Percentiles rank a stretch among this genome's conserved stretches.
Conservation (phyloP, 768 basidiomycete genomes). For the Chalciporus chontae region DNA sequence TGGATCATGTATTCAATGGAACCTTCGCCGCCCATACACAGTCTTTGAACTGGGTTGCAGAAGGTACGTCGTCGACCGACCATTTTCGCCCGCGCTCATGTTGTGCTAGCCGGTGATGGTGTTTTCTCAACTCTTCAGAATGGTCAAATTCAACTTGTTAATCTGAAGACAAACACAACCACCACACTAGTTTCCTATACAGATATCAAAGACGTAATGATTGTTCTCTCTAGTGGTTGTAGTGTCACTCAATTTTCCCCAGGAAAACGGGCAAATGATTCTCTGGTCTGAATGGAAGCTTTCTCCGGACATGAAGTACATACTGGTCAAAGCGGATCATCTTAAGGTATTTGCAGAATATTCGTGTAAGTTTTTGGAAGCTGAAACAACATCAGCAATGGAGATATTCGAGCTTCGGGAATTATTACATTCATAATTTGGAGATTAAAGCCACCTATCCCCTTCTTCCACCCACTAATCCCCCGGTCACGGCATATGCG, state of each 20-base stretch:
- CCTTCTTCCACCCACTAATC: constrained; percentile 62
- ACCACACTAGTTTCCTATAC: constrained; percentile 51
- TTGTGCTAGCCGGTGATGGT: constrained; percentile 79
- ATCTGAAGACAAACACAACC: constrained; percentile 73
- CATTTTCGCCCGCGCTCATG: constrained; percentile 3
- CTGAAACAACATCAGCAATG: constrained; percentile 65
- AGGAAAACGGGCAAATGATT: constrained; percentile 57
- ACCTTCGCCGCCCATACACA: constrained; percentile 59
- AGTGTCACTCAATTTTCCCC: constrained; percentile 4
- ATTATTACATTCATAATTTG: constrained; percentile 90
- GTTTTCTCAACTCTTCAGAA: constrained; percentile 69
- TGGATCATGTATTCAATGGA: constrained; percentile 92
- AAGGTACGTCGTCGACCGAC: constrained; percentile 53
- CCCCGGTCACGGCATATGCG: constrained; percentile 74
- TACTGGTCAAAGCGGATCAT: constrained; percentile 75
- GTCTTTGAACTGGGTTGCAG: constrained; percentile 80
- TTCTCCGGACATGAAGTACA: constrained; percentile 87
- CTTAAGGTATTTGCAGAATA: constrained; percentile 50
- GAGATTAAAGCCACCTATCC: constrained; percentile 65
- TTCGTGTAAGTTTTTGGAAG: background rate
- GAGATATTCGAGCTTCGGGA: constrained; percentile 87
- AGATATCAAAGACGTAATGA: constrained; percentile 63
- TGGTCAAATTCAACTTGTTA: constrained; percentile 72
- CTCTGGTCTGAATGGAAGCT: constrained; percentile 67
- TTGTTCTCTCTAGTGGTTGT: background rate